phyloP scores from a whole-genome alignment of 306 rosid genomes.

The Cicer bijugum region DNA sequence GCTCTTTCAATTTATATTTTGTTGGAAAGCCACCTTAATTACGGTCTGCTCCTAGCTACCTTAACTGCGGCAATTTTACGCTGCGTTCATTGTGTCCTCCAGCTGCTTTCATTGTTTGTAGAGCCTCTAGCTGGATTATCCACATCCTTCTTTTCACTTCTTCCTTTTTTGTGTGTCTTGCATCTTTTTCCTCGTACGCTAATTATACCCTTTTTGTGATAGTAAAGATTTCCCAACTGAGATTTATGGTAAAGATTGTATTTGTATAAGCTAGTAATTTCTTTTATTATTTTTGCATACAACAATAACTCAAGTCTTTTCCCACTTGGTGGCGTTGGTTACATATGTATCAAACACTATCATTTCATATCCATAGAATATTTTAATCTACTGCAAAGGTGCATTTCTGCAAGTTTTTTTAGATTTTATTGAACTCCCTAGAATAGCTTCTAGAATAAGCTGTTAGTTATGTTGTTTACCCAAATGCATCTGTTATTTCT shows the following conservation, averaged over 20 bases:
- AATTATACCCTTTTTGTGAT: too few relatives aligned
- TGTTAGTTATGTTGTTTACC: not conserved
- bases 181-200: too few relatives aligned
- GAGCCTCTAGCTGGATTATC: slow-evolving; percentile 16
- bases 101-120: not conserved
- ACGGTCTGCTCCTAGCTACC: not conserved
- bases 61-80: not conserved
- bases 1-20: slow-evolving; percentile 17
- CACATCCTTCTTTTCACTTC: not conserved
- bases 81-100: not conserved
- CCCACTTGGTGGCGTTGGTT: not conserved
- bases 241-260: too few relatives aligned
- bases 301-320: too few relatives aligned
- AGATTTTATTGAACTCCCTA: not conserved
- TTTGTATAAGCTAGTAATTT: too few relatives aligned
- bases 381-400: not conserved
- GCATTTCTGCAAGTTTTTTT: not conserved
- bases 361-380: slow-evolving; percentile 1
- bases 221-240: too few relatives aligned
- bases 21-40: not conserved
- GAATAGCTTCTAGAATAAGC: slow-evolving; percentile 5
- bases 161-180: too few relatives aligned
- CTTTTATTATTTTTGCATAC: too few relatives aligned
- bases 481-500: slow-evolving; percentile 1
- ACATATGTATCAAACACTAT: not conserved